phyloP scores from a whole-genome alignment of 2,329 filamentous ascomycete genomes.

The Trichocomaceae sp. region DNA sequence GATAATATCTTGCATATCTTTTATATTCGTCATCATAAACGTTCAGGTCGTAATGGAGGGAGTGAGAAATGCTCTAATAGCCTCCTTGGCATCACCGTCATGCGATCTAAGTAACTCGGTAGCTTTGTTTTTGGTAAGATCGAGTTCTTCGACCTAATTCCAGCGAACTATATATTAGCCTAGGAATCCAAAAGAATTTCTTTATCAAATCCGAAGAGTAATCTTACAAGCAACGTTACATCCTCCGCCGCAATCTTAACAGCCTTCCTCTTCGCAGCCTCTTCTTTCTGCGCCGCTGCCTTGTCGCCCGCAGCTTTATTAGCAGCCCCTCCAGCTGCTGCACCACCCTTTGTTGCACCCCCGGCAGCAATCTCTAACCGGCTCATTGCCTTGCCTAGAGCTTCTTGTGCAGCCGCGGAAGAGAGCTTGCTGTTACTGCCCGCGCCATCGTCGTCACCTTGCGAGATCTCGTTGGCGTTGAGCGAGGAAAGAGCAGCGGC shows the following conservation, averaged over 20 bases:
- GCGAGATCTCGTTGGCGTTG: slow-evolving; percentile 35
- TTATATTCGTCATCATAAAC: neutral
- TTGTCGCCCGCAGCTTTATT: slow-evolving; percentile 14
- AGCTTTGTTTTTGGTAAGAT: slow-evolving; percentile 41
- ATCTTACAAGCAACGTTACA: slow-evolving; percentile 41
- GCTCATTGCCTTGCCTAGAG: slow-evolving; percentile 45
- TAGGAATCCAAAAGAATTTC: neutral
- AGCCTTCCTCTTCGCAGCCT: slow-evolving; percentile 33
- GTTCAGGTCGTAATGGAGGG: slow-evolving; percentile 16
- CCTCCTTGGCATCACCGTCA: slow-evolving; percentile 39
- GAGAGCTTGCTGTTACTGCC: slow-evolving; percentile 20
- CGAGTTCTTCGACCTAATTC: slow-evolving; percentile 38
- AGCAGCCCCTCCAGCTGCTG: neutral
- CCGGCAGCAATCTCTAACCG: slow-evolving; percentile 37
- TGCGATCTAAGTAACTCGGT: slow-evolving; percentile 42
- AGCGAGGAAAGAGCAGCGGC: slow-evolving; percentile 45
- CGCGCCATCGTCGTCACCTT: slow-evolving; percentile 21
- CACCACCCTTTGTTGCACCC: slow-evolving; percentile 18
- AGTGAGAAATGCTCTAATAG: slow-evolving; percentile 38
- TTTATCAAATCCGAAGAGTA: too few species aligned
- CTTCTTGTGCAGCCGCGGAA: slow-evolving; percentile 40
- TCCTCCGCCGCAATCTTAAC: slow-evolving; percentile 43
- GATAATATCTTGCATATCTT: neutral
- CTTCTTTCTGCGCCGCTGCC: slow-evolving; percentile 22
- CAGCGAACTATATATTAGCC: neutral